Base-by-base conservation (phyloP, 1,284 basidiomycete genomes). In the Ganoderma boninense region DNA sequence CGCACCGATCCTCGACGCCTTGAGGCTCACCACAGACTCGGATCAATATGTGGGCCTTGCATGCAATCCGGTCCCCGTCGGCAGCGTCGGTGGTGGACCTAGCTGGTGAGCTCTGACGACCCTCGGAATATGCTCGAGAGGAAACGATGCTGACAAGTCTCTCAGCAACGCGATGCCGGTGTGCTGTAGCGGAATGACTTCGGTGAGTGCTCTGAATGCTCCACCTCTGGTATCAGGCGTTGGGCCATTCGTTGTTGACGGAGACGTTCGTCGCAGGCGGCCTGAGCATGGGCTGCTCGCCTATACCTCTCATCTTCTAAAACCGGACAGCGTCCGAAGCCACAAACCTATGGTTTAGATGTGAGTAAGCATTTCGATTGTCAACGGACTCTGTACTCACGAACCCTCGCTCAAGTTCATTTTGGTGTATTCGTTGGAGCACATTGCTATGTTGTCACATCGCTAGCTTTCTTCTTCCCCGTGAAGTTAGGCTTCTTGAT, bases 21-120 rank as follows among this genome's bases (percentile, higher is more conserved):
- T 80, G 29, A 73, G 72, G 29, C 71, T 76, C n/a, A 61, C 76
- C 40, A 29, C 66, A 5, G 68, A 75, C 61, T 49, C 71, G 18
- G 69, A 68, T n/a, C 71, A 69, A 26, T 67, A 71, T 49, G 72
- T 80, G 61, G 80, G 79, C 40, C 54, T 79, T 11, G 69, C 71
- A 14, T 80, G 80, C 74, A 70, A 73, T 26, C 77, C 79, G 16
- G 71, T 80, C 62, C 69, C 65, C 69, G 59, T 73, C 11, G 59
- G 69, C 32, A 62, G 70, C 35, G 71, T 73, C 18, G 77, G 76
- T 32, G 74, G 76, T 43, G 69, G 71, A 46, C 65, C 56, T 20
- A 67, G 63, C 59, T 80, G 79, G 74, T 77, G 43, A n/a, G 74
- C 42, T 29, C 29, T n/a, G 16, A 0, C 16, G 14, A 13, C 5